Percentiles rank a stretch among this genome's conserved stretches.
Evolutionary conservation across 2,329 filamentous ascomycete genomes (phyloP).

Genomic region (Ceratocystiopsis minuta): DNA sequence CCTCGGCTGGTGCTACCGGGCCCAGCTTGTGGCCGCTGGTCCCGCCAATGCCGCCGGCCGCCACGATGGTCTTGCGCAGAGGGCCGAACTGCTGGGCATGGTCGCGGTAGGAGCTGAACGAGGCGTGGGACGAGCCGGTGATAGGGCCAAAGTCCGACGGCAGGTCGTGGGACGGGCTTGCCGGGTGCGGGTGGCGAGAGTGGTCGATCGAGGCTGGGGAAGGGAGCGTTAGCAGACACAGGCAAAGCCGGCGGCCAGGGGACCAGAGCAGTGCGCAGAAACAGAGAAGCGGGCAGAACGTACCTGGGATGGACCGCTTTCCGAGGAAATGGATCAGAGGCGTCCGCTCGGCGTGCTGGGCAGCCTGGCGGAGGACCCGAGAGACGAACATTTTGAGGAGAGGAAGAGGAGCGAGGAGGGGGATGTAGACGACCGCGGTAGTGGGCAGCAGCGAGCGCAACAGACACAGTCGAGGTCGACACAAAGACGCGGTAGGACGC

Average conservation of each 20-base stretch:
- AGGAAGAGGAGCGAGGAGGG: not conserved
- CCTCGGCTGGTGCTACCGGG: constrained; percentile 48
- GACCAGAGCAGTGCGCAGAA: too few relatives aligned
- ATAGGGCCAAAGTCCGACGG: constrained; percentile 29
- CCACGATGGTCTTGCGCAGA: constrained; percentile 39
- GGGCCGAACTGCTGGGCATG: constrained; percentile 65
- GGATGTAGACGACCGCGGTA: not conserved
- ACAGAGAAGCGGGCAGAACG: constrained; percentile 10
- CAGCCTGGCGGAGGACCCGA: constrained; percentile 37
- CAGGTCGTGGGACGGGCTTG: constrained; percentile 46
- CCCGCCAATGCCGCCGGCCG: constrained; percentile 34
- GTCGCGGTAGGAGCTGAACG: constrained; percentile 62
- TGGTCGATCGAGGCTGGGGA: constrained; percentile 50
- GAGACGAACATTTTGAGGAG: constrained; percentile 33
- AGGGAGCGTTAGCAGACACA: too few relatives aligned
- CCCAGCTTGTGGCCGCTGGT: constrained; percentile 53
- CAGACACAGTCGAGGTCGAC: too few relatives aligned
- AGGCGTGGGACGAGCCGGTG: constrained; percentile 29
- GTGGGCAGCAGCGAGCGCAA: too few relatives aligned
- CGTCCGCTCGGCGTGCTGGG: constrained; percentile 39
- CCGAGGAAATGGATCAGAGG: constrained; percentile 46
- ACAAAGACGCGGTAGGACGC: too few relatives aligned
- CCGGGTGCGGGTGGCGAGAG: constrained; percentile 54
- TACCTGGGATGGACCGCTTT: constrained; percentile 40
- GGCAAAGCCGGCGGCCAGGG: too few relatives aligned